These are phyloP conservation scores for Dalbergia cultrata DNA, from an alignment of 306 rosid genomes.

Conservation along the genomic window DNA sequence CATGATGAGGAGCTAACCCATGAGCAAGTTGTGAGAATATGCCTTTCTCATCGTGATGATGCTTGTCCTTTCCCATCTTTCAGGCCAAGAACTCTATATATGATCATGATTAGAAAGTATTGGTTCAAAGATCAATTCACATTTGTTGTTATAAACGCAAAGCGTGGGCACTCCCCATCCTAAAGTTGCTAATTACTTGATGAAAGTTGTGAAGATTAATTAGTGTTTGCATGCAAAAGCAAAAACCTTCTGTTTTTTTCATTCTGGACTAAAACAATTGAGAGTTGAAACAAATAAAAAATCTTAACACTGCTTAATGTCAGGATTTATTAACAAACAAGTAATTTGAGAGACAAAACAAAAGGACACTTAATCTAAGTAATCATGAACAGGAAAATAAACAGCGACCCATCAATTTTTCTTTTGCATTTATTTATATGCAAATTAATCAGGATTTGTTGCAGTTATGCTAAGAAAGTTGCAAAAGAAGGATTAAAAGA, in stretches of 20 bases:
- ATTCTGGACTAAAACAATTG: too few relatives aligned
- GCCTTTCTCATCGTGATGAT: slow-evolving; percentile 60
- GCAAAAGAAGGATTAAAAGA: not conserved
- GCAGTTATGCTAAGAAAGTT: not conserved
- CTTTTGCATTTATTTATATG: not conserved
- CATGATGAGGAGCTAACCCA: slow-evolving; percentile 47
- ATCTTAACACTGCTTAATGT: not conserved
- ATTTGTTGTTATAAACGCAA: not conserved
- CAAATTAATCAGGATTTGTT: not conserved
- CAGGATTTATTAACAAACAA: not conserved
- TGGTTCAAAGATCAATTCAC: not conserved
- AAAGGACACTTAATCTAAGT: not conserved
- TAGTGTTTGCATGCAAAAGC: slow-evolving; percentile 3
- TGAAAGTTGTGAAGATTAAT: not conserved
- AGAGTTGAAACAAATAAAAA: not conserved
- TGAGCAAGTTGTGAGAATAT: slow-evolving; percentile 65
- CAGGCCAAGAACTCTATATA: slow-evolving; percentile 38
- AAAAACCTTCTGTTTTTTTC: not conserved
- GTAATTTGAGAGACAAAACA: not conserved
- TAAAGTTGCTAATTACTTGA: not conserved
- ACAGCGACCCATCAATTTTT: too few relatives aligned
- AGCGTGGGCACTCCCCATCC: not conserved
- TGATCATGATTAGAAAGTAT: not conserved
- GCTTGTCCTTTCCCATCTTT: slow-evolving; percentile 73
- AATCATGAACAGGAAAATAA: too few relatives aligned